A percentile compares a stretch with the other conserved stretches of the same genome.
These are phyloP conservation scores for Penicillium bialowiezense DNA, from an alignment of 495 filamentous ascomycete genomes.

Conservation along the genomic window DNA sequence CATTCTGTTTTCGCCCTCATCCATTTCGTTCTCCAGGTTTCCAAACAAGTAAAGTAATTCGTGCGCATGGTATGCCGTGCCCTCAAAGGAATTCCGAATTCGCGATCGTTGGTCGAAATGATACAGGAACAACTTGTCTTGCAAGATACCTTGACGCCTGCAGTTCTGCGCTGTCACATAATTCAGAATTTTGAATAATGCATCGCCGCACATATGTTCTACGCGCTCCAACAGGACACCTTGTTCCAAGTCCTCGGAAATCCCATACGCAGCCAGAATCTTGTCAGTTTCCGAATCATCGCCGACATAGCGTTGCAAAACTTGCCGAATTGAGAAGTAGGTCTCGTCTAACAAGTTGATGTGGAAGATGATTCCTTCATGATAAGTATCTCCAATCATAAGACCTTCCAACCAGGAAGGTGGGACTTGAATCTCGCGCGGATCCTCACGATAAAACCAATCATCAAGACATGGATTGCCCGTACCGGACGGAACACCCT, in stretches of 20 bases:
- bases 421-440: slow-evolving; percentile 14
- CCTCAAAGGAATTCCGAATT: slow-evolving; percentile 22
- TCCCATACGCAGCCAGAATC: slow-evolving; percentile 22
- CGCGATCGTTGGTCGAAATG: slow-evolving; percentile 33
- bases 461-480: slow-evolving; percentile 31
- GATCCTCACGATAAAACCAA: slow-evolving; percentile 27
- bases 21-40: slow-evolving; percentile 25
- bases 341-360: slow-evolving; percentile 22
- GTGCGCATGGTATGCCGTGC: slow-evolving; percentile 32
- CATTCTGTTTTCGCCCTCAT: slow-evolving; percentile 17
- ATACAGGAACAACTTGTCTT: slow-evolving; percentile 11
- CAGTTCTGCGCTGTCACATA: slow-evolving; percentile 11
- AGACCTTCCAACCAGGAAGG: slow-evolving; percentile 25
- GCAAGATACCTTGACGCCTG: not conserved
- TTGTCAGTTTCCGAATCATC: slow-evolving; percentile 12
- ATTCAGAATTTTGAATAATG: slow-evolving; percentile 29
- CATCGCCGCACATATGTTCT: slow-evolving; percentile 32
- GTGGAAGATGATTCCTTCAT: slow-evolving; percentile 35
- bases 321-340: slow-evolving; percentile 15
- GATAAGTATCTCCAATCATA: slow-evolving; percentile 32
- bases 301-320: slow-evolving; percentile 10
- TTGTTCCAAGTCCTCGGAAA: slow-evolving; percentile 7
- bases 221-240: slow-evolving; percentile 14
- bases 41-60: slow-evolving; percentile 32
- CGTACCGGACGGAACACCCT: slow-evolving; percentile 23